A percentile compares a stretch with the other conserved stretches of the same genome.
phyloP scores from a whole-genome alignment of 768 basidiomycete genomes.

The Fomitopsis pulvina region DNA sequence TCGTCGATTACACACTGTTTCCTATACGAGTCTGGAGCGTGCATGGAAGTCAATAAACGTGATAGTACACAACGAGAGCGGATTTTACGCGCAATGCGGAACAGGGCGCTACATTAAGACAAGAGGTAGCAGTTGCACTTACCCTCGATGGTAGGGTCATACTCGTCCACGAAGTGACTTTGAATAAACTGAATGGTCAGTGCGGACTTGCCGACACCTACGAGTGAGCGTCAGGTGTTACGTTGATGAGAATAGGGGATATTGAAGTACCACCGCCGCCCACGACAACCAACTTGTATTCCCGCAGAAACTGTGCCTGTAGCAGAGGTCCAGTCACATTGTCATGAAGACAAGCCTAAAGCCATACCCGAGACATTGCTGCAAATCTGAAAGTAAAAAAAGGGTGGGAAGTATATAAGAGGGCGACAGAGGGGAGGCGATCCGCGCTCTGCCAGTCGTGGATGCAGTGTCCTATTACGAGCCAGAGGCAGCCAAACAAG shows the following conservation, averaged over 20 bases:
- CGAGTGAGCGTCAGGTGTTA: not conserved
- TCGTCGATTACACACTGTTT: slow-evolving; percentile 98
- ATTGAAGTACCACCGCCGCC: slow-evolving; percentile 82
- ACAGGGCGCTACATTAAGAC: not conserved
- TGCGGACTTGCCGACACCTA: slow-evolving; percentile 80
- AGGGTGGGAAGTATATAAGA: slow-evolving; percentile 4
- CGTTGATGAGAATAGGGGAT: not conserved
- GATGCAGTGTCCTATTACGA: not conserved
- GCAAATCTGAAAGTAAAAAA: slow-evolving; percentile 2
- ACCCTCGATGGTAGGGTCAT: slow-evolving; percentile 95
- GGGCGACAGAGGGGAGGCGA: slow-evolving; percentile 1
- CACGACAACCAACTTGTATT: slow-evolving; percentile 98
- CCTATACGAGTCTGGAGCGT: slow-evolving; percentile 77
- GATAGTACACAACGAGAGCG: not conserved
- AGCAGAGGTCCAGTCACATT: not conserved
- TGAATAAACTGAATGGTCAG: slow-evolving; percentile 99
- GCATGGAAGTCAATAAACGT: not conserved
- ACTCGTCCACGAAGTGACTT: slow-evolving; percentile 89
- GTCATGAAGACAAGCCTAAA: not conserved
- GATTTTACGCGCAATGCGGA: not conserved
- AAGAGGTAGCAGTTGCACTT: slow-evolving; percentile 10
- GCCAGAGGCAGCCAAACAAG: not conserved
- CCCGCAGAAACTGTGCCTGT: slow-evolving; percentile 85
- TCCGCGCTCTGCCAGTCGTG: not conserved
- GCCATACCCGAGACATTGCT: slow-evolving; percentile 29